Conservation (phyloP, 352 stramenopile genomes). For the Phytophthora brassicae region DNA sequence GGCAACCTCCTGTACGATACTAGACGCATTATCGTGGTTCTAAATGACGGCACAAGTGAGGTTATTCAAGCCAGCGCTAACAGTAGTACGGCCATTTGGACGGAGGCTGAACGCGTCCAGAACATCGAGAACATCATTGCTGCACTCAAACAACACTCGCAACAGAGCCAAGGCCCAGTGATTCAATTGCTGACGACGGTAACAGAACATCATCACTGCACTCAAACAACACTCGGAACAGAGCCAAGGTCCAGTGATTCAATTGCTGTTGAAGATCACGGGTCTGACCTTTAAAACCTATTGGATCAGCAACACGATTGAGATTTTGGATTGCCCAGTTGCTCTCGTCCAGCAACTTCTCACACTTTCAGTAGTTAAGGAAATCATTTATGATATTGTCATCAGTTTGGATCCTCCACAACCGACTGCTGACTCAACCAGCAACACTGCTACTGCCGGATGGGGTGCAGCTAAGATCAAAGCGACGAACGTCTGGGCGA, state of each 20-base stretch:
- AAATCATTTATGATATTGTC: conserved; percentile 34
- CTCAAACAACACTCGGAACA: conserved; percentile 18
- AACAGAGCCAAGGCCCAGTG: conserved; percentile 11
- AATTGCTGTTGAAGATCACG: conserved; percentile 9
- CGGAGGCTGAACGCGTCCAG: conserved; percentile 8
- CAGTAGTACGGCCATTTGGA: conserved; percentile 20
- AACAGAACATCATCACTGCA: conserved; percentile 19
- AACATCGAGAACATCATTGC: conserved; percentile 29
- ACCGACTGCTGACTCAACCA: conserved; percentile 20
- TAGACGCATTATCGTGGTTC: conserved; percentile 21
- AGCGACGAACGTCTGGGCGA: conserved; percentile 37
- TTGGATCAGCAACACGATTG: conserved; percentile 50
- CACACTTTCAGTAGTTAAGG: conserved; percentile 19
- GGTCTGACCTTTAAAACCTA: conserved; percentile 13
- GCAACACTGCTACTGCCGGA: conserved; percentile 24
- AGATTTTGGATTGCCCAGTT: conserved; percentile 30
- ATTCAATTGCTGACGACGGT: conserved; percentile 9
- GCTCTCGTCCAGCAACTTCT: conserved; percentile 25
- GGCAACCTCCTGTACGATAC: conserved; percentile 1
- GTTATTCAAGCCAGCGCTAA: conserved; percentile 10
- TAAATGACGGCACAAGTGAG: conserved; percentile 11
- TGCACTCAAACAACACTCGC: conserved; percentile 20
- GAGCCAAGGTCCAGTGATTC: conserved; percentile 11
- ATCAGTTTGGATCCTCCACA: conserved; percentile 14
- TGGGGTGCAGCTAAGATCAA: conserved; percentile 43